Evolutionary conservation across 768 basidiomycete species (phyloP).

Genomic region (Amanita subjunquillea): DNA sequence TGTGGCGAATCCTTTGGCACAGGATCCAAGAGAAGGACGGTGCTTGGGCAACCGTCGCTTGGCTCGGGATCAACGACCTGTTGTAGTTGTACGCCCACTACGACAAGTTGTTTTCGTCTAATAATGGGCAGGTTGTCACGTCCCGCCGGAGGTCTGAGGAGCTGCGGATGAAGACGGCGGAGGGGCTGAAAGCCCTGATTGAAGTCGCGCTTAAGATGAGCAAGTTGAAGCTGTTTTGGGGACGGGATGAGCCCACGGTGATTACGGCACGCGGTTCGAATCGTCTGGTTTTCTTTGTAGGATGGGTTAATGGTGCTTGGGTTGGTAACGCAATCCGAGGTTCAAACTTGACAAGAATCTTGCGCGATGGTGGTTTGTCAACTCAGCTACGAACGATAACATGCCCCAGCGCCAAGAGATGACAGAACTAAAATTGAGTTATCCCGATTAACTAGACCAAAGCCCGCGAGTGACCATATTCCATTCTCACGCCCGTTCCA

Average conservation of each 20-base stretch:
- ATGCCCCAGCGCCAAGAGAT: too few species aligned
- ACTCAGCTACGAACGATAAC: too few species aligned
- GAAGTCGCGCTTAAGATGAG: conserved; percentile 85
- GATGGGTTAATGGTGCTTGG: too few species aligned
- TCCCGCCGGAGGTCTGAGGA: conserved; percentile 61
- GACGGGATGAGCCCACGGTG: conserved; percentile 94
- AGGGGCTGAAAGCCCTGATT: conserved; percentile 90
- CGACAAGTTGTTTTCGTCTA: conserved; percentile 77
- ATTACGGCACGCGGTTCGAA: conserved; percentile 79
- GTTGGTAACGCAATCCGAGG: too few species aligned
- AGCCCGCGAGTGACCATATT: too few species aligned
- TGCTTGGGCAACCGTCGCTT: conserved; percentile 94
- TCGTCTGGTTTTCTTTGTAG: too few species aligned
- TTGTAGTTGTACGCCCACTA: conserved; percentile 66
- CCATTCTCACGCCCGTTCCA: too few species aligned
- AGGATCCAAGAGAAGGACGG: conserved; percentile 99
- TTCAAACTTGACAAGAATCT: too few species aligned
- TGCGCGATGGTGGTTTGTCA: too few species aligned
- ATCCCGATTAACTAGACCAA: too few species aligned
- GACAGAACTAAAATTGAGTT: too few species aligned
- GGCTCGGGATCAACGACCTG: conserved; percentile 95
- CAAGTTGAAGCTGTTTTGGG: conserved; percentile 77
- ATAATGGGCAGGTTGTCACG: conserved; percentile 92
- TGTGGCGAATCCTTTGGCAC: conserved; percentile 99
- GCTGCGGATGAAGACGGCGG: conserved; percentile 66